A percentile compares a stretch with the other conserved stretches of the same genome.
phyloP scores from a whole-genome alignment of 768 basidiomycete genomes.

The Trametes cingulata region DNA sequence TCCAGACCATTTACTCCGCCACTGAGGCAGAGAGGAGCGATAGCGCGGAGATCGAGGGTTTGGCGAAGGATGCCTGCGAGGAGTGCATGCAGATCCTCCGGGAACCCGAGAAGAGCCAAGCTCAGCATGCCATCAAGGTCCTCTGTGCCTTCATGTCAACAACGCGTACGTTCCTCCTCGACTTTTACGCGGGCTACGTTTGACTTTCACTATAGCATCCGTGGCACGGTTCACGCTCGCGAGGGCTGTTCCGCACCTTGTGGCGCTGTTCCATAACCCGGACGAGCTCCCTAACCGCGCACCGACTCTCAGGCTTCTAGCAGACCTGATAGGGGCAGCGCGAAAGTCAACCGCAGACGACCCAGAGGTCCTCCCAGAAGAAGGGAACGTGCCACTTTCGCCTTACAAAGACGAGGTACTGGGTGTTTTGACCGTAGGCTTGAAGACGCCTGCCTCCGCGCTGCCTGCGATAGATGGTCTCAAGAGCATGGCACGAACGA shows the following conservation, averaged over 20 bases:
- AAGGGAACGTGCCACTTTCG: constrained; percentile 43
- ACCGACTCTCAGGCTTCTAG: constrained; percentile 64
- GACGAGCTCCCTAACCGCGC: constrained; percentile 68
- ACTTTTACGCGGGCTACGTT: background rate
- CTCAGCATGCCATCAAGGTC: constrained; percentile 83
- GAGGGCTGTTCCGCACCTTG: constrained; percentile 74
- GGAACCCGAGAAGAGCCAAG: constrained; percentile 93
- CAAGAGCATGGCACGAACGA: constrained; percentile 64
- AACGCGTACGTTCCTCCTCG: constrained; percentile 57
- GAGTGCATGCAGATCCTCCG: constrained; percentile 80
- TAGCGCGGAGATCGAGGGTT: constrained; percentile 43
- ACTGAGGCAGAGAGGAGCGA: constrained; percentile 23
- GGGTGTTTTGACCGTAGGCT: constrained; percentile 58
- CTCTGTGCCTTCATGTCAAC: constrained; percentile 76
- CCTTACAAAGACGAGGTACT: constrained; percentile 79
- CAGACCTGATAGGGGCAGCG: constrained; percentile 60
- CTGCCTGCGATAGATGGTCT: constrained; percentile 66
- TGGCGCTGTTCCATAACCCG: constrained; percentile 70
- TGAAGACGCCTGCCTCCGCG: constrained; percentile 52
- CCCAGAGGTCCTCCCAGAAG: constrained; percentile 16
- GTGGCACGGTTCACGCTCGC: constrained; percentile 67
- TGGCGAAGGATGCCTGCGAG: constrained; percentile 74
- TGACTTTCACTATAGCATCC: constrained; percentile 48
- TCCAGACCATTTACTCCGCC: constrained; percentile 65
- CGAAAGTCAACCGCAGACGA: constrained; percentile 42